phyloP scores from a whole-genome alignment of 1,284 basidiomycete species.

The Pyrrhoderma noxium region DNA sequence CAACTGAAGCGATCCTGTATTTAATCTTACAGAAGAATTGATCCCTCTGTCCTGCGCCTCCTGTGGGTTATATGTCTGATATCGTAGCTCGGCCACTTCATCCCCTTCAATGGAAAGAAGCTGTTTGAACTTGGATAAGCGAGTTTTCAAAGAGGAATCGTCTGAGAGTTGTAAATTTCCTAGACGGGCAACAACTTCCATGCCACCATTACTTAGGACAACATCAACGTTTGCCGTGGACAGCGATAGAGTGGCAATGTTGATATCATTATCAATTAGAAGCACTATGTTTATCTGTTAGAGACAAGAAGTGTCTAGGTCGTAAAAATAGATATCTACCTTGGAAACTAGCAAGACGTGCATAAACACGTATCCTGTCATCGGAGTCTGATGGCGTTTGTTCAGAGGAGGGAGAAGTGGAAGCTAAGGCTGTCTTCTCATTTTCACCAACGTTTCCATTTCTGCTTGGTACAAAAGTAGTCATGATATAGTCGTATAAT shows the following conservation, averaged over 20 bases:
- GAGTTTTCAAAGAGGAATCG: slow-evolving; percentile 51
- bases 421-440: slow-evolving; percentile 22
- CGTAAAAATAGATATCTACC: slow-evolving; percentile 37
- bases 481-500: slow-evolving; percentile 97
- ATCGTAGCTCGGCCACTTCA: slow-evolving; percentile 92
- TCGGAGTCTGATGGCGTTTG: slow-evolving; percentile 15
- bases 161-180: slow-evolving; percentile 85
- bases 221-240: slow-evolving; percentile 90
- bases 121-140: slow-evolving; percentile 73
- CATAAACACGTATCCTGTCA: slow-evolving; percentile 75
- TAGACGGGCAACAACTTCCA: slow-evolving; percentile 79
- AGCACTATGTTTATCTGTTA: slow-evolving; percentile 43
- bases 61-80: slow-evolving; percentile 85
- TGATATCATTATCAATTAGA: slow-evolving; percentile 70
- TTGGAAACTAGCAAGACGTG: slow-evolving; percentile 86
- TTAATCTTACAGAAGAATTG: slow-evolving; percentile 81
- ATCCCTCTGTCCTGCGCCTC: slow-evolving; percentile 33
- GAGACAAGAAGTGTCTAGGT: slow-evolving; percentile 1
- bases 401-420: slow-evolving; percentile 18
- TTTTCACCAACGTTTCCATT: slow-evolving; percentile 21
- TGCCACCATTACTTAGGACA: slow-evolving; percentile 65
- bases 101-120: slow-evolving; percentile 93
- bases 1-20: slow-evolving; percentile 87
- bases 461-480: slow-evolving; percentile 74
- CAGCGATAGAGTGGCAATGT: slow-evolving; percentile 82